Evolutionary conservation across 257 asterid species (phyloP).

Genomic region (Nicotiana tomentosiformis): DNA sequence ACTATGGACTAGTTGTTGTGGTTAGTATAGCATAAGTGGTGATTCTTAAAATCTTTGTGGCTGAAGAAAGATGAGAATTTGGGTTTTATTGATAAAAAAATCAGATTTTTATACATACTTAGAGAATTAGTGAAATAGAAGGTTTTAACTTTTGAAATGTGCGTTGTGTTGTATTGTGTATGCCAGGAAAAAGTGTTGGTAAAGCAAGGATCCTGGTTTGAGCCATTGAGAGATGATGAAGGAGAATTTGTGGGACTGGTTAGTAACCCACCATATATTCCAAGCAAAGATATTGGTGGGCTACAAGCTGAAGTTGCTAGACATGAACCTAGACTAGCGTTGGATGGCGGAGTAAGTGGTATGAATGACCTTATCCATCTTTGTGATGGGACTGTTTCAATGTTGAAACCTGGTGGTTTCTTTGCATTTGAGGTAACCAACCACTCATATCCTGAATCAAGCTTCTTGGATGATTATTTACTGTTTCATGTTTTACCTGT

Average conservation of each 20-base stretch:
- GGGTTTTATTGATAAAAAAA: neutral
- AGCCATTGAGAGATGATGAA: constrained; percentile 54
- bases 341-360: constrained; percentile 83
- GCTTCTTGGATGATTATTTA: too few relatives aligned
- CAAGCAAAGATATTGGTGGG: constrained; percentile 54
- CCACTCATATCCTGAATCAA: too few relatives aligned
- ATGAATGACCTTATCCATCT: constrained; percentile 63
- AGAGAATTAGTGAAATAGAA: neutral
- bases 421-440: constrained; percentile 74
- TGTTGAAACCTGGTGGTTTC: constrained; percentile 80
- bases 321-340: constrained; percentile 79
- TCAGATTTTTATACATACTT: neutral
- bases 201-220: constrained; percentile 82
- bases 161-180: neutral
- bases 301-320: constrained; percentile 79
- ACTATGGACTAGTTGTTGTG: neutral
- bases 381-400: constrained; percentile 59
- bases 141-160: neutral
- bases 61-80: neutral
- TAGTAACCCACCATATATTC: constrained; percentile 91
- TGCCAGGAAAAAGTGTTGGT: constrained; percentile 53
- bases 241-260: constrained; percentile 62
- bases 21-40: neutral
- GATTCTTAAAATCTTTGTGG: neutral
- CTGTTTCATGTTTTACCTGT: too few relatives aligned